Base-by-base conservation (phyloP, 2,329 filamentous ascomycete species). In the Fusarium sp. region DNA sequence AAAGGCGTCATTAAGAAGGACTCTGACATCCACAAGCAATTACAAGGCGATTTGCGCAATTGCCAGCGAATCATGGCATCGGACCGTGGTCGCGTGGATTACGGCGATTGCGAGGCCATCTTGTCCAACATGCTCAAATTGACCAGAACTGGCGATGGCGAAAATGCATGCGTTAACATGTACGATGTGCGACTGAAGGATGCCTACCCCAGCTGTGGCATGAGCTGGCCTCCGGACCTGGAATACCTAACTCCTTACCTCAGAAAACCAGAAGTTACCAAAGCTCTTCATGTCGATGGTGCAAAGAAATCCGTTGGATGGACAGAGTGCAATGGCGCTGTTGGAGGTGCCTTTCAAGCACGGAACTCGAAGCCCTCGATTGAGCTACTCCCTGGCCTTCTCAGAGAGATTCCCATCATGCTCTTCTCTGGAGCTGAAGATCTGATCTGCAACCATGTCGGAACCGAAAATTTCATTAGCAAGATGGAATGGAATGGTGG, bases 161-260 rank as follows among this genome's bases (percentile, higher is more conserved):
- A 84, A 37, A 77, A 83, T 43, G 77, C 83, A 44, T 99, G 96
- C 75, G 75, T 88, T 73, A 99, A 99, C 78, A 97, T 98, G 92
- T 99, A 99, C 76, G 95, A 99, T 74, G 84, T 98, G 49, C 91
- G 94, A 42, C 83, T 97, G 42, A 88, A 82, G 63, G 95, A 99
- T 75, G 79, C 79, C 7, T 92, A 86, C 75, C 90, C 91, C 5
- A 89, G 88, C 61, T 99, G 95, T 75, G 95, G 95, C 66, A 97
- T 97, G 93, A 94, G 93, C 78, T 99, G 96, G 96, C 95, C 95
- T 29, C 90, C 93, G 63, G 95, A 99, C 77, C 81, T 99, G 70
- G 76, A 77, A 42, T 73, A 84, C 45, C 85, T 99, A 19, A 91
- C 87, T 6, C 92, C 93, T 0, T 99, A 98, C 75, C 84, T 99